Evolutionary conservation across 1,139 yeast genomes (phyloP), one percentile per base, ranked within the genome.

Genomic region (Spathaspora sp.): DNA sequence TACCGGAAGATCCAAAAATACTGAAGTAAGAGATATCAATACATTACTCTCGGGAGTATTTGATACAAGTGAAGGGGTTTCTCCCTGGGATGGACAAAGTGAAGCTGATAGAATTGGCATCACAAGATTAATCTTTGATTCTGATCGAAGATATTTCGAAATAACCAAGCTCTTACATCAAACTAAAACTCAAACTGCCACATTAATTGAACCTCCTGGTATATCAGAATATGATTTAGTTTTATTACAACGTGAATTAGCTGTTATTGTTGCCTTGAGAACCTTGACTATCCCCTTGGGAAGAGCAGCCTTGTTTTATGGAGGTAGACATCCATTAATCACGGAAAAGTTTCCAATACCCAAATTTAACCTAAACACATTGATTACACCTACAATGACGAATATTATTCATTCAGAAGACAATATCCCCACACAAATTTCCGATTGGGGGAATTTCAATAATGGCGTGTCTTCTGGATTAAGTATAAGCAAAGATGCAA

Each of bases 391-490:
- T 0, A 72, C 75, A 43, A 82, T 83, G 66, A 76, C 82, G 2
- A 86, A 83, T 24, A 80, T 89, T 1, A 73, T 84, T 1, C 65
- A 84, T 3, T 84, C 84, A 3, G 80, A 77, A 48, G 82, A 79
- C 2, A 60, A 78, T 0, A 62, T 88, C 8, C 74, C 80, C 13
- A 70, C 74, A 4, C 76, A 72, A 15, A 66, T 77, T 4, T 60
- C 80, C 20, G 82, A 83, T 41, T 91, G 97, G 97, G 97, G 96
- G 0, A 80, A 82, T 51, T 95, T 93, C 61, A 97, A 93, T 57
- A 88, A 88, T 56, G 99, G 99, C 10, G 96, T 84, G 0, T 83
- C 96, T 2, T 80, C 95, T 0, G 99, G 97, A 0, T 67, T 95
- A 44, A 83, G 88, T 46, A 82, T 91, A 6, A 82, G 91, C 3